Base-by-base conservation (phyloP, 306 rosid species). In the Delonix regia region DNA sequence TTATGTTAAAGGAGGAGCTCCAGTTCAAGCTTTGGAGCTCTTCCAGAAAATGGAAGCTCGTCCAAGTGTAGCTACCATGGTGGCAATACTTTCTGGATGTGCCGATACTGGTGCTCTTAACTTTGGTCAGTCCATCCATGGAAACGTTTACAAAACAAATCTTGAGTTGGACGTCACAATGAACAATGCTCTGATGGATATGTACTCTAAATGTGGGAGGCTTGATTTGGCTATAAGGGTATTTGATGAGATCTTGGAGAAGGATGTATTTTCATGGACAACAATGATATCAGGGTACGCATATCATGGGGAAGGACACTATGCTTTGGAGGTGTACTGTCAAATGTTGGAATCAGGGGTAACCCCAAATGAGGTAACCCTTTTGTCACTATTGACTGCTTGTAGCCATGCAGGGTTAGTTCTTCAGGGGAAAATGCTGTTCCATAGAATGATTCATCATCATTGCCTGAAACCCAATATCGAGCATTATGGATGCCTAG, bases 261-360 rank as follows among this genome's bases (percentile, higher is more conserved):
- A 69, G 74, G 81, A 79, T 62, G 51, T 78, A 56, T 74, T 74
- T 69, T 68, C 86, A 2, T 74, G 86, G 78, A 83, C 83, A 21
- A 55, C 75, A 42, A 52, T 69, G 75, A 78, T 78, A 66, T 83
- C 86, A 0, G 42, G 69, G 55, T 83, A 60, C 18, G 83, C 77
- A 7, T 75, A 42, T 64, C 81, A 74, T 25, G 75, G 78, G 63
- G 34, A 51, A 63, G 81, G 81, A 27, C 18, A 42, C 25, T 49
- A 7, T 21, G 78, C 85, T 63, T 39, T 82, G 81, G 78, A 82
- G 34, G 73, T 63, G 39, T 70, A 60, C 74, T 49, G 34, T 61
- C 7, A 39, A 45, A 70, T 61, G 69, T 49, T 76, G 38, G 77
- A 76, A 62, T 51, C 78, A 49, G 22, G 48, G 34, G 19, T 51